Conservation (phyloP, 768 basidiomycete genomes). For the Mycena chlorophos region DNA sequence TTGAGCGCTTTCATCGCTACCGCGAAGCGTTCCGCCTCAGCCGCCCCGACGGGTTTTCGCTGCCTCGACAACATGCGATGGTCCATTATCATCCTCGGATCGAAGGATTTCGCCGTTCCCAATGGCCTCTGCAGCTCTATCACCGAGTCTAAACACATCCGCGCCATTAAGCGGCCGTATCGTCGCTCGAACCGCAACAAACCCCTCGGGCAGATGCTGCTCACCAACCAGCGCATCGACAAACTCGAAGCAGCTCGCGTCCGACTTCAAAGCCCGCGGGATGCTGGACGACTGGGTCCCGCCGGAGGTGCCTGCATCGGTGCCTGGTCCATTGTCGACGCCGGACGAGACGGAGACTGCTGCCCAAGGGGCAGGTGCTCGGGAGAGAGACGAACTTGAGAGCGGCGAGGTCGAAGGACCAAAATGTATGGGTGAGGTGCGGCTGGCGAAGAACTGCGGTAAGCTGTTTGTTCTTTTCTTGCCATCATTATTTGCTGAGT, state of each 20-base stretch:
- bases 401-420: constrained; percentile 3
- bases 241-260: constrained; percentile 5
- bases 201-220: constrained; percentile 20
- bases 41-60: constrained; percentile 5
- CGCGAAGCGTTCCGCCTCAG: constrained; percentile 7
- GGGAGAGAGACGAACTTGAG: no score
- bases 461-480: background rate
- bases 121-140: constrained; percentile 27
- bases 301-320: no score
- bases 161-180: constrained; percentile 21
- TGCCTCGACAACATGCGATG: constrained; percentile 17
- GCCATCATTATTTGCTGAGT: background rate
- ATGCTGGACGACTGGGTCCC: constrained; percentile 8
- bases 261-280: constrained; percentile 2
- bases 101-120: constrained; percentile 21
- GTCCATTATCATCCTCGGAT: constrained; percentile 20
- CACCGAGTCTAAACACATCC: constrained; percentile 23
- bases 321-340: background rate
- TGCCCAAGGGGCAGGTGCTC: no score
- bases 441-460: constrained; percentile 5
- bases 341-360: background rate
- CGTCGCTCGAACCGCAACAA: constrained; percentile 19
- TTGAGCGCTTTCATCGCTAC: constrained; percentile 9
- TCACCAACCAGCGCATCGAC: constrained; percentile 12
- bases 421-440: background rate